These are phyloP conservation scores for Nannizziopsis barbatae DNA, from an alignment of 2,329 filamentous ascomycete genomes.

Conservation along the genomic window DNA sequence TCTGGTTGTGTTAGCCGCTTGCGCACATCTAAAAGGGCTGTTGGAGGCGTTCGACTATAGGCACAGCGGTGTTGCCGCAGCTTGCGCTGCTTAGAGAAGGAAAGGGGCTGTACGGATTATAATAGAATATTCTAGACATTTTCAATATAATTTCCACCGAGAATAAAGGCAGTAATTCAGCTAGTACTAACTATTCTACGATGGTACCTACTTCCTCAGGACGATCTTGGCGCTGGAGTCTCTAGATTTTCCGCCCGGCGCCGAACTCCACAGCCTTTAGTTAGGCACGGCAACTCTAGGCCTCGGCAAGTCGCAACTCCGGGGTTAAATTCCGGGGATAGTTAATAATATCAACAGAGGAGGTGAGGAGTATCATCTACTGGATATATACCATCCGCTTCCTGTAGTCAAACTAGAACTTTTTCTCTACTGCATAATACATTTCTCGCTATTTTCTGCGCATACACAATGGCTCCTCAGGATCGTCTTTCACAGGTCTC, in stretches of 20 bases:
- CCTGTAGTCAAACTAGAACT: neutral
- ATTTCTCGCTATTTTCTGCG: neutral
- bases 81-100: constrained; percentile 30
- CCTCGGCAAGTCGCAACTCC: constrained; percentile 6
- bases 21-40: constrained; percentile 69
- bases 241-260: constrained; percentile 5
- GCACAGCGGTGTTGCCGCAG: constrained; percentile 50
- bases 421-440: neutral
- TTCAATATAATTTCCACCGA: too few relatives aligned
- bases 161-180: too few relatives aligned
- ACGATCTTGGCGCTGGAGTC: neutral
- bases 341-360: neutral
- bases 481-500: constrained; percentile 59
- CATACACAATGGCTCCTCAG: constrained; percentile 30
- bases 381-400: constrained; percentile 1
- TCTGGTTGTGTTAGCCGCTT: constrained; percentile 71
- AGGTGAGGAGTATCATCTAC: neutral
- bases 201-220: too few relatives aligned
- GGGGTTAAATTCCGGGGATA: constrained; percentile 1
- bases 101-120: constrained; percentile 6
- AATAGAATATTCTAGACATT: neutral
- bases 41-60: constrained; percentile 76
- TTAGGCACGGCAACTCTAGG: constrained; percentile 4
- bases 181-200: too few relatives aligned
- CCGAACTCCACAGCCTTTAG: neutral